Evolutionary conservation across 2,329 filamentous ascomycete species (phyloP).

Genomic region (Aspergillus cejpii): DNA sequence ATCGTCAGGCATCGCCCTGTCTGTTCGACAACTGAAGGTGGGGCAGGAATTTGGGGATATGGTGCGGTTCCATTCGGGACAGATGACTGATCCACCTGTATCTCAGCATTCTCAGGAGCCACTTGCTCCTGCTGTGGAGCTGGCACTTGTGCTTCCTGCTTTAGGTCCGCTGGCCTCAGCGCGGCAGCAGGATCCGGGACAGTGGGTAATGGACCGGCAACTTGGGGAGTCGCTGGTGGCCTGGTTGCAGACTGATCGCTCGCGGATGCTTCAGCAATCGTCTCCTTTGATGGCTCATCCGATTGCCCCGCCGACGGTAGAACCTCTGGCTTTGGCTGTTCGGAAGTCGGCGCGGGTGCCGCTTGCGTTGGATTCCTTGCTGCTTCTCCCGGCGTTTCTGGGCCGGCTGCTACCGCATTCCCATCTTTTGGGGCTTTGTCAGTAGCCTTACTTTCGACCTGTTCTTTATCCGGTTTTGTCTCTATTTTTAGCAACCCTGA

Average conservation of each 20-base stretch:
- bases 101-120: conserved; percentile 14
- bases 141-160: background rate
- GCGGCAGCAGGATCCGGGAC: background rate
- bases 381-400: background rate
- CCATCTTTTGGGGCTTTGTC: background rate
- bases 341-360: conserved; percentile 1
- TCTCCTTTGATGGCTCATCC: conserved; percentile 5
- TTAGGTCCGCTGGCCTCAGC: conserved; percentile 5
- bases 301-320: background rate
- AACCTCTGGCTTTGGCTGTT: background rate
- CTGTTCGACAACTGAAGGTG: conserved; percentile 42
- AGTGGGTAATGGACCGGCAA: background rate
- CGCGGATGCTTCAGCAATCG: conserved; percentile 4
- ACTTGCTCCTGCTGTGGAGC: conserved; percentile 7
- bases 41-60: conserved; percentile 23
- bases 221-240: background rate
- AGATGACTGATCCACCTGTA: conserved; percentile 15
- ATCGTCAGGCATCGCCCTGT: conserved; percentile 54
- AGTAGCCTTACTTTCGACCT: background rate
- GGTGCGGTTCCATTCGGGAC: conserved; percentile 14
- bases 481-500: background rate
- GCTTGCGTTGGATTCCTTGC: background rate
- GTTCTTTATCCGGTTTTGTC: background rate
- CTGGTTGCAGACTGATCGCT: background rate
- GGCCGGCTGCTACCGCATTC: background rate